Percentiles rank a stretch among this genome's conserved stretches.
phyloP scores from a whole-genome alignment of 345 rosid genomes.

The Lenwebbia sp. region DNA sequence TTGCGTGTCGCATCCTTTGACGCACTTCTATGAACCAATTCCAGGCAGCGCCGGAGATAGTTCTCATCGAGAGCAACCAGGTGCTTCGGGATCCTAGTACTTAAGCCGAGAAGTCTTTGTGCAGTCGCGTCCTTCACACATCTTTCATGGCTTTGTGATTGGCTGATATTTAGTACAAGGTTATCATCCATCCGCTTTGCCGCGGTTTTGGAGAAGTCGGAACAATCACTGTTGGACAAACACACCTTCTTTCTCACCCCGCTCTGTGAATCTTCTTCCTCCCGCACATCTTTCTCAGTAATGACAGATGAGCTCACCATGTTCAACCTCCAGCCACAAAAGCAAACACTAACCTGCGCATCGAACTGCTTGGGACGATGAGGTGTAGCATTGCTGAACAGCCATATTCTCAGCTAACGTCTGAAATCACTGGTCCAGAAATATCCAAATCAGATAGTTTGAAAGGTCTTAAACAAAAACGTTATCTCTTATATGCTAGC shows the following conservation, averaged over 20 bases:
- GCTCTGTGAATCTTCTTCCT: constrained; percentile 28
- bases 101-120: constrained; percentile 24
- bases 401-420: not conserved
- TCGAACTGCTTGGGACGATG: constrained; percentile 18
- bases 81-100: constrained; percentile 60
- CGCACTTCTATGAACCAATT: constrained; percentile 38
- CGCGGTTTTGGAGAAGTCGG: constrained; percentile 12
- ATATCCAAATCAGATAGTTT: not conserved
- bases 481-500: not conserved
- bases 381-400: not conserved
- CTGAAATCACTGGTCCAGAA: not conserved
- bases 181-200: constrained; percentile 18
- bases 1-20: constrained; percentile 34
- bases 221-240: not conserved
- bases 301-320: constrained; percentile 39
- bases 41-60: constrained; percentile 60
- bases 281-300: constrained; percentile 26
- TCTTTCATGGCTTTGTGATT: constrained; percentile 34
- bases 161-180: constrained; percentile 34
- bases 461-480: not conserved
- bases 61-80: constrained; percentile 64
- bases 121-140: constrained; percentile 31
- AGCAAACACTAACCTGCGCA: constrained; percentile 12
- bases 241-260: constrained; percentile 1
- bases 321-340: constrained; percentile 3